Percentiles rank a stretch among this genome's conserved stretches.
Conservation (phyloP, 108 stramenopile species). For the Hondaea fermentalgiana region DNA sequence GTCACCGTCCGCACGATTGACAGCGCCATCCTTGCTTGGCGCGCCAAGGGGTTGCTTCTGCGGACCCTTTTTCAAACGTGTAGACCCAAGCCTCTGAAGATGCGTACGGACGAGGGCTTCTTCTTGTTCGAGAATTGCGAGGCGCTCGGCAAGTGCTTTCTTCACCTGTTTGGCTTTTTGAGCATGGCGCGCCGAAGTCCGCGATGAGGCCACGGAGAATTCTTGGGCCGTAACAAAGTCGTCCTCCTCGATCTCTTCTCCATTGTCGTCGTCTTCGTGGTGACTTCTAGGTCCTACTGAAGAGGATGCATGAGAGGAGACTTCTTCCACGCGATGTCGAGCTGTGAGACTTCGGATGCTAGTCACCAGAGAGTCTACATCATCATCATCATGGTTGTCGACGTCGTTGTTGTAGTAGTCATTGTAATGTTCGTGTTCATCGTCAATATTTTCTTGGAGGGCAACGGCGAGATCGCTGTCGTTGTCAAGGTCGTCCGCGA, state of each 20-base stretch:
- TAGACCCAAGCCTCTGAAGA: too few relatives aligned
- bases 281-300: not conserved
- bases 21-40: not conserved
- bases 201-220: not conserved
- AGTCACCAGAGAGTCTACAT: too few relatives aligned
- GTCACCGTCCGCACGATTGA: not conserved
- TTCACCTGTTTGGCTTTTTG: not conserved
- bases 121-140: not conserved
- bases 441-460: too few relatives aligned
- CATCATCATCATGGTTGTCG: too few relatives aligned
- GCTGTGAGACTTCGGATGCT: too few relatives aligned
- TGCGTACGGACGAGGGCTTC: too few relatives aligned
- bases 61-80: too few relatives aligned
- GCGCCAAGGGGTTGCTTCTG: not conserved
- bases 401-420: too few relatives aligned
- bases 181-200: not conserved
- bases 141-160: not conserved
- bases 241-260: not conserved
- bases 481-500: too few relatives aligned
- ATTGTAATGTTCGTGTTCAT: too few relatives aligned
- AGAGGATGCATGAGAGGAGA: not conserved
- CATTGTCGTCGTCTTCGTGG: not conserved
- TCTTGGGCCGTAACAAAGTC: not conserved
- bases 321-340: too few relatives aligned
- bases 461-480: too few relatives aligned